A percentile compares a stretch with the other conserved stretches of the same genome.
Evolutionary conservation across 257 asterid species (phyloP).

Genomic region (Ilex aquifolium): DNA sequence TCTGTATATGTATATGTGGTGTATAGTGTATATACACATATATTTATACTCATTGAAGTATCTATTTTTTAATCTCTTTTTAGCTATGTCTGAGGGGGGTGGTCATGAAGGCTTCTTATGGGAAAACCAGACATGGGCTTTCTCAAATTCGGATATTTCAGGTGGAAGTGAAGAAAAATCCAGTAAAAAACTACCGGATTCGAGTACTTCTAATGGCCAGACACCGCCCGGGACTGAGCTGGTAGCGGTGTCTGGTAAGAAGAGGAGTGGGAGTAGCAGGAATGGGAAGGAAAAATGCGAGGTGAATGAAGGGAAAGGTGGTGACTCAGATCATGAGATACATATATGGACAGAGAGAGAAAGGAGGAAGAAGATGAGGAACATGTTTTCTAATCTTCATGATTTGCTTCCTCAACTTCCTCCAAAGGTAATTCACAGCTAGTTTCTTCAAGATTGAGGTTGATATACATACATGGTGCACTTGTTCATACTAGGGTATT

Average conservation of each 20-base stretch:
- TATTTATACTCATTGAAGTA: neutral
- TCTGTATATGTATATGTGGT: neutral
- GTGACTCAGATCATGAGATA: constrained; percentile 50
- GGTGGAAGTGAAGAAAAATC: constrained; percentile 13
- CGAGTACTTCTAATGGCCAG: constrained; percentile 6
- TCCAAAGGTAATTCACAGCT: constrained; percentile 43
- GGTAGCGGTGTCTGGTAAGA: constrained; percentile 5
- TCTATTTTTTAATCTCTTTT: neutral
- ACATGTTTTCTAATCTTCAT: constrained; percentile 68
- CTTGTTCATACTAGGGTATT: no score
- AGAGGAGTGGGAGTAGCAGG: constrained; percentile 13
- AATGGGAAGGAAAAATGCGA: no score
- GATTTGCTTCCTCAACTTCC: constrained; percentile 82
- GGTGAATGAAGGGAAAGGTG: constrained; percentile 3
- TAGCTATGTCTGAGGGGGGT: constrained; percentile 31
- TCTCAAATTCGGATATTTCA: constrained; percentile 22
- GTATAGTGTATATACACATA: neutral
- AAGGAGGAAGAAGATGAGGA: constrained; percentile 85
- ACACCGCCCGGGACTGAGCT: constrained; percentile 16
- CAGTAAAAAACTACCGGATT: constrained; percentile 10
- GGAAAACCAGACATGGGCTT: constrained; percentile 34
- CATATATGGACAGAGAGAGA: constrained; percentile 83
- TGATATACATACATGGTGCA: no score
- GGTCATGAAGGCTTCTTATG: constrained; percentile 19
- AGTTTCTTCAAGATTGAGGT: neutral